Evolutionary conservation across 495 filamentous ascomycete genomes (phyloP).

Genomic region (Daldinia grandis): DNA sequence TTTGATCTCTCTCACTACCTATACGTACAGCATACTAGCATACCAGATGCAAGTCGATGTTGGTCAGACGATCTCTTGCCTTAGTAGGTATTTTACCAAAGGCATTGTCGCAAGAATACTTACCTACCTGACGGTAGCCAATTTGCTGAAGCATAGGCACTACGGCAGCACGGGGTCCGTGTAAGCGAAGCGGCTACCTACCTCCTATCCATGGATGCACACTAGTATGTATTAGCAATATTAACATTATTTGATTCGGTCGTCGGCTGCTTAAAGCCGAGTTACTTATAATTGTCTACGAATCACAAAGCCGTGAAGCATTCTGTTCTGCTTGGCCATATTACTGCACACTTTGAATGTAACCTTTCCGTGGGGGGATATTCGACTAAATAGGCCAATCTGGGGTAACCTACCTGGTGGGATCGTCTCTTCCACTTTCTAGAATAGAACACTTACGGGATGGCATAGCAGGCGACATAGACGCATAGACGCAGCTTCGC

Average conservation of each 20-base stretch:
- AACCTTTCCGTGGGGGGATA: constrained; percentile 3
- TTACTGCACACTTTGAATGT: constrained; percentile 17
- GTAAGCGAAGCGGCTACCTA: constrained; percentile 17
- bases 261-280: constrained; percentile 13
- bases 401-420: not conserved
- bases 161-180: not conserved
- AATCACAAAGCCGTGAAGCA: constrained; percentile 11
- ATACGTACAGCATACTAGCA: not conserved
- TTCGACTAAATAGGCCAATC: constrained; percentile 1
- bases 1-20: constrained; percentile 2
- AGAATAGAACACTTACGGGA: not conserved
- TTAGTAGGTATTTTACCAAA: not conserved
- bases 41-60: constrained; percentile 9
- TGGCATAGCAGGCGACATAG: too few relatives aligned
- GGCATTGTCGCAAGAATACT: not conserved
- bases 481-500: not conserved
- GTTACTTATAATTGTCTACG: not conserved
- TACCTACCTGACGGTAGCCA: too few relatives aligned
- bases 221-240: not conserved
- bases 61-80: constrained; percentile 16
- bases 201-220: too few relatives aligned
- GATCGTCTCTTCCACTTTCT: constrained; percentile 11
- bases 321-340: constrained; percentile 6
- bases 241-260: not conserved
- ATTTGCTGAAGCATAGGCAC: constrained; percentile 2